phyloP scores from a whole-genome alignment of 352 stramenopile species.

The Thraustotheca clavata region DNA sequence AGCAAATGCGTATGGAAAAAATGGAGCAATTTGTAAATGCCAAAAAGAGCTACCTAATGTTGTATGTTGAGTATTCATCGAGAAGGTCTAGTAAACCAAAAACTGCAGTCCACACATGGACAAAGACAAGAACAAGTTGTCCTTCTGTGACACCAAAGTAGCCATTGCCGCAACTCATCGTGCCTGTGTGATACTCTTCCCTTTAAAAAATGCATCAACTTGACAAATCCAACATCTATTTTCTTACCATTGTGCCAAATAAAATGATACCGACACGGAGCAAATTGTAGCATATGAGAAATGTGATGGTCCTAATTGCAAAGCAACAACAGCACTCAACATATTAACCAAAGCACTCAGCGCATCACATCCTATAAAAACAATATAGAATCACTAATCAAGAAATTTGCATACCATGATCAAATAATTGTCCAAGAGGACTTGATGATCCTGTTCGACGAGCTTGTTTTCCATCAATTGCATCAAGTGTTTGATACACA shows the following conservation, averaged over 20 bases:
- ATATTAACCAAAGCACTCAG: constrained; percentile 77
- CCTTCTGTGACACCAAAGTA: constrained; percentile 79
- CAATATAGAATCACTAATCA: background rate
- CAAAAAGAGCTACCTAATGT: constrained; percentile 4
- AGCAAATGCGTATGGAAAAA: constrained; percentile 33
- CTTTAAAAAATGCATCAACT: background rate
- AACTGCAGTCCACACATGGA: constrained; percentile 47
- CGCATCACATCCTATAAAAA: constrained; percentile 52
- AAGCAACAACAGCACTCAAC: constrained; percentile 57
- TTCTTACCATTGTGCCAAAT: constrained; percentile 58
- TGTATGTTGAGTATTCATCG: background rate
- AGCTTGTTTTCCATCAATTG: constrained; percentile 98
- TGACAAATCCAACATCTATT: background rate
- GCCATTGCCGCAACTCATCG: constrained; percentile 84
- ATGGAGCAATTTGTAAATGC: constrained; percentile 30
- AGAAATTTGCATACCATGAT: constrained; percentile 77
- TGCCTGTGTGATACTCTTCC: constrained; percentile 85
- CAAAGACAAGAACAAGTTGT: constrained; percentile 62
- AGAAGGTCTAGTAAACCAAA: constrained; percentile 36
- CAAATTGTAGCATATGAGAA: constrained; percentile 50
- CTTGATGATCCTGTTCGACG: constrained; percentile 90
- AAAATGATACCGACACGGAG: constrained; percentile 74
- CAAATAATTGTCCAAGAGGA: constrained; percentile 96
- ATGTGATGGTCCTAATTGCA: constrained; percentile 39
- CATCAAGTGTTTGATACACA: constrained; percentile 97